Evolutionary conservation across 768 basidiomycete genomes (phyloP), one percentile per base, ranked within the genome.

Genomic region (Tricholoma furcatifolium): DNA sequence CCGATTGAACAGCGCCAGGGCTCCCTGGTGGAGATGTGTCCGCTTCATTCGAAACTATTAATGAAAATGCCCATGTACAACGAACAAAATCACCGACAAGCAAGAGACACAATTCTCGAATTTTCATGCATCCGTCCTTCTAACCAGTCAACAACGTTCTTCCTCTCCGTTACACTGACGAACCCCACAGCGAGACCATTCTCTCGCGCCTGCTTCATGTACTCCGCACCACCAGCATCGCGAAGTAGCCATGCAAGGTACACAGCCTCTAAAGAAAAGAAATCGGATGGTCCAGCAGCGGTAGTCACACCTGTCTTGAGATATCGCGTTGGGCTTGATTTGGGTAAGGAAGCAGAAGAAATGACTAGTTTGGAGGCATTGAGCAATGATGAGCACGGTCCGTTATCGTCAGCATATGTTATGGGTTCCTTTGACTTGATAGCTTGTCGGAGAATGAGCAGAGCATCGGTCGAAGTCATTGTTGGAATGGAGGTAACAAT

Each of bases 161-260:
- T 92, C 56, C 94, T 75, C 70, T 97, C 94, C 2, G 92, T 91
- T 31, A 93, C 83, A 59, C 88, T 85, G 35, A 98, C 91, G 65
- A 93, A 80, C 0, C 87, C 87, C 35, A 84, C 79, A 2, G 82
- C 75, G 27, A 93, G 70, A 1, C 91, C 88, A 39, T 78, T 78
- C 62, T 89, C 88, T 50, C 91, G 76, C 2, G 87, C 86, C 61
- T 89, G 85, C 64, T 86, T 88, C 82, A 96, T 84, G 71, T 98
- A 98, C 58, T 95, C 92, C 14, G 87, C 89, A 27, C 84, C 83
- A 0, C 83, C 75, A 0, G 83, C 81, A 65, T 91, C 89, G 42
- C 82, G 75, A 30, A 88, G 76, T 3, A 85, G 71, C 88, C 87
- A 98, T 24, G 88, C 87, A n/a, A 95, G 76, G 60, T 90, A 87